Evolutionary conservation across 768 basidiomycete species (phyloP).

Genomic region (Pulveroboletus sp.): DNA sequence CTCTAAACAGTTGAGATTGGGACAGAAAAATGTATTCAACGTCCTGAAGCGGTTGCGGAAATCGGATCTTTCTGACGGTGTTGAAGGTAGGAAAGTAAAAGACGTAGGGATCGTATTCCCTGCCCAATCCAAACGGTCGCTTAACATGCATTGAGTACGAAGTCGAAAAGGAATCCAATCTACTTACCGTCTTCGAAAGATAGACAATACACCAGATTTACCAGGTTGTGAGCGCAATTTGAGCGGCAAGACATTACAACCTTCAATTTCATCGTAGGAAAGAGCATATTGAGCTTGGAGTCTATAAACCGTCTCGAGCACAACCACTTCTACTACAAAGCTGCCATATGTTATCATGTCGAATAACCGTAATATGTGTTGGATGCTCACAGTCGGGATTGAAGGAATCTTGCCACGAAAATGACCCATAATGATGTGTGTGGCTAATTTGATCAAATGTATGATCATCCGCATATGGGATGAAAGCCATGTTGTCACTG

Average conservation of each 20-base stretch:
- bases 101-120: constrained; percentile 24
- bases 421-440: constrained; percentile 37
- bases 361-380: not conserved
- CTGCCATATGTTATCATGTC: constrained; percentile 21
- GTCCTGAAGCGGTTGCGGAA: constrained; percentile 32
- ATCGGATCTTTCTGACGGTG: constrained; percentile 10
- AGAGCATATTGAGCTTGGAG: constrained; percentile 40
- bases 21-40: constrained; percentile 47
- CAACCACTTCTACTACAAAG: constrained; percentile 46
- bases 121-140: constrained; percentile 31
- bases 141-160: constrained; percentile 15
- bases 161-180: constrained; percentile 19
- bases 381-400: constrained; percentile 41
- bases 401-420: constrained; percentile 49
- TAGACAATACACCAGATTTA: constrained; percentile 26
- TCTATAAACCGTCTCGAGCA: constrained; percentile 45
- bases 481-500: constrained; percentile 51
- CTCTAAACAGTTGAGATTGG: constrained; percentile 48
- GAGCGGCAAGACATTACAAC: constrained; percentile 44
- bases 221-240: constrained; percentile 29
- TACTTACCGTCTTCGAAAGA: constrained; percentile 20
- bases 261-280: constrained; percentile 45
- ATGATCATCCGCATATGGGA: constrained; percentile 63
- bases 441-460: constrained; percentile 44
- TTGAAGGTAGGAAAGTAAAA: constrained; percentile 8